These are phyloP conservation scores for Ophiosphaerella korrae DNA, from an alignment of 2,329 filamentous ascomycete species.

Conservation along the genomic window DNA sequence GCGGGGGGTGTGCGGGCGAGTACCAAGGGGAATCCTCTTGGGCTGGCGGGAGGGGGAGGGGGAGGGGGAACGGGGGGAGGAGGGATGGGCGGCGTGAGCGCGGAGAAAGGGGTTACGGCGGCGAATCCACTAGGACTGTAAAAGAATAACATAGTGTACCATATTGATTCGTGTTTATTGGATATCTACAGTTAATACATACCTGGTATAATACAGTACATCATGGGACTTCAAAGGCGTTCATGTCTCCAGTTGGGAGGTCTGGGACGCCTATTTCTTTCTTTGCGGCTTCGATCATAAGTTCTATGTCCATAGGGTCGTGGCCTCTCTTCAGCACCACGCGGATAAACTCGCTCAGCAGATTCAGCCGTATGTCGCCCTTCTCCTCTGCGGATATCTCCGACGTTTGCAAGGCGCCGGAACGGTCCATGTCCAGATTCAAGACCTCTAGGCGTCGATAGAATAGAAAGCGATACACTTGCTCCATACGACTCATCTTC, in stretches of 20 bases:
- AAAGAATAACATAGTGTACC: constrained; percentile 2
- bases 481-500: constrained; percentile 17
- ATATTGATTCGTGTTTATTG: not conserved
- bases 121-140: constrained; percentile 52
- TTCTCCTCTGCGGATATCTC: constrained; percentile 25
- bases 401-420: constrained; percentile 2
- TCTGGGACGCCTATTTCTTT: constrained; percentile 29
- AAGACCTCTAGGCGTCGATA: constrained; percentile 23
- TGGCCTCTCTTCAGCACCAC: constrained; percentile 31
- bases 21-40: constrained; percentile 55
- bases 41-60: constrained; percentile 41
- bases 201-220: not conserved
- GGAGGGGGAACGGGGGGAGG: constrained; percentile 33
- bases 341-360: constrained; percentile 40
- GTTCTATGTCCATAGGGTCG: constrained; percentile 31
- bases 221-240: constrained; percentile 29
- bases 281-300: constrained; percentile 35
- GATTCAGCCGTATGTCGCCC: constrained; percentile 31
- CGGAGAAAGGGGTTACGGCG: constrained; percentile 36
- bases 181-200: constrained; percentile 3
- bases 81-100: constrained; percentile 27
- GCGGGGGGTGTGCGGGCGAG: constrained; percentile 51
- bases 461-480: constrained; percentile 26
- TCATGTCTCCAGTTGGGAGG: constrained; percentile 38
- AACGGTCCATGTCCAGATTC: constrained; percentile 11